These are phyloP conservation scores for Entomortierella lignicola DNA, from an alignment of 192 early-diverging fungal species.

Conservation along the genomic window DNA sequence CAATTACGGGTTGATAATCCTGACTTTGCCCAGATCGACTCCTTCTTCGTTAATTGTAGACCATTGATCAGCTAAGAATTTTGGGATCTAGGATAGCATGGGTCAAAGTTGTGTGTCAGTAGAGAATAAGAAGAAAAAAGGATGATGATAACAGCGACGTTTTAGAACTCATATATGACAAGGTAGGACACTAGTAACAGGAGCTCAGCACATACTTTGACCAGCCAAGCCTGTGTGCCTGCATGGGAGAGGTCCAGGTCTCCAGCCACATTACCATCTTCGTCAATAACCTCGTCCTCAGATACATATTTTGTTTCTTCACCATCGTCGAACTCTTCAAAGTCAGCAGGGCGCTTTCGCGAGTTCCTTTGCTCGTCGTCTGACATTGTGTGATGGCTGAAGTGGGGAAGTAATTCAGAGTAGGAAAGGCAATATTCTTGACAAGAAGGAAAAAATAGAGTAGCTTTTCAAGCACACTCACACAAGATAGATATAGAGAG, in stretches of 20 bases:
- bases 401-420: neutral
- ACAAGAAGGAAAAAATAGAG: neutral
- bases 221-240: constrained; percentile 88
- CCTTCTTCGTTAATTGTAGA: constrained; percentile 69
- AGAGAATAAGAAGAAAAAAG: neutral
- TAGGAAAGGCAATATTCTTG: neutral
- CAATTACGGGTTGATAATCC: constrained; percentile 72
- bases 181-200: no score
- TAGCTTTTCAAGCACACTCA: neutral
- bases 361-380: constrained; percentile 23
- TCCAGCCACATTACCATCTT: constrained; percentile 76
- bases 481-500: neutral
- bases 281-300: constrained; percentile 61
- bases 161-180: no score
- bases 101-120: neutral
- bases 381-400: constrained; percentile 20
- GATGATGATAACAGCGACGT: no score
- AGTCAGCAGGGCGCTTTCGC: constrained; percentile 52
- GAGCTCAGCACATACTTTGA: constrained; percentile 68
- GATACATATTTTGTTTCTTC: constrained; percentile 45
- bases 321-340: constrained; percentile 66
- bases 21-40: constrained; percentile 81
- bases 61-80: constrained; percentile 91
- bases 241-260: constrained; percentile 74
- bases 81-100: constrained; percentile 71